These are phyloP conservation scores for Vitis rupestris DNA, from an alignment of 164 flowering plant species.

Conservation along the genomic window DNA sequence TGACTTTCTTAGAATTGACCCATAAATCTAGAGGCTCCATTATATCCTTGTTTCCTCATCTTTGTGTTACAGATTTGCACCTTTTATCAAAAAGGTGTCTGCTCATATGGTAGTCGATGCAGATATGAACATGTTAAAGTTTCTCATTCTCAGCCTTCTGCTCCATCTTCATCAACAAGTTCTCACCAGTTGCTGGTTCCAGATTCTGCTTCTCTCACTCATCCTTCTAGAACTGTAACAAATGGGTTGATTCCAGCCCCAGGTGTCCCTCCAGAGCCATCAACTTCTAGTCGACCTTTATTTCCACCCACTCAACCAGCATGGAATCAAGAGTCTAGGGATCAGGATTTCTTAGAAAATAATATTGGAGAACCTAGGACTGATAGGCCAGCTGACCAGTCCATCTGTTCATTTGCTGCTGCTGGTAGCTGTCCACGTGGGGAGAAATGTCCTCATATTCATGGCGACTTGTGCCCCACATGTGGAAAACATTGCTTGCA, in stretches of 20 bases:
- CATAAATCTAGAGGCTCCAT: neutral
- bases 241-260: constrained; percentile 12
- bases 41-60: constrained; percentile 1
- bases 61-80: constrained; percentile 69
- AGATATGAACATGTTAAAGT: constrained; percentile 88
- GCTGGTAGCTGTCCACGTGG: constrained; percentile 90
- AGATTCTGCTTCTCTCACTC: constrained; percentile 21
- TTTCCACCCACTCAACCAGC: constrained; percentile 28
- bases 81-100: constrained; percentile 83
- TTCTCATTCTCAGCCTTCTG: constrained; percentile 36
- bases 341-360: constrained; percentile 21
- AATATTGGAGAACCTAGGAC: constrained; percentile 21
- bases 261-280: constrained; percentile 26
- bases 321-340: constrained; percentile 40
- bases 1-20: neutral
- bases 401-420: constrained; percentile 90
- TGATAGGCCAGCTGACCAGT: constrained; percentile 40
- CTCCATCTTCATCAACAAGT: constrained; percentile 50
- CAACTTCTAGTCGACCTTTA: constrained; percentile 33
- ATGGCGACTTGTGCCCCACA: constrained; percentile 76
- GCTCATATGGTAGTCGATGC: constrained; percentile 90
- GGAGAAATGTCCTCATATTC: constrained; percentile 81
- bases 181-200: constrained; percentile 26
- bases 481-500: constrained; percentile 89
- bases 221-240: constrained; percentile 20